phyloP scores from a whole-genome alignment of 2,329 filamentous ascomycete species.

The Ophiognomonia clavigignenti-juglandacearum region DNA sequence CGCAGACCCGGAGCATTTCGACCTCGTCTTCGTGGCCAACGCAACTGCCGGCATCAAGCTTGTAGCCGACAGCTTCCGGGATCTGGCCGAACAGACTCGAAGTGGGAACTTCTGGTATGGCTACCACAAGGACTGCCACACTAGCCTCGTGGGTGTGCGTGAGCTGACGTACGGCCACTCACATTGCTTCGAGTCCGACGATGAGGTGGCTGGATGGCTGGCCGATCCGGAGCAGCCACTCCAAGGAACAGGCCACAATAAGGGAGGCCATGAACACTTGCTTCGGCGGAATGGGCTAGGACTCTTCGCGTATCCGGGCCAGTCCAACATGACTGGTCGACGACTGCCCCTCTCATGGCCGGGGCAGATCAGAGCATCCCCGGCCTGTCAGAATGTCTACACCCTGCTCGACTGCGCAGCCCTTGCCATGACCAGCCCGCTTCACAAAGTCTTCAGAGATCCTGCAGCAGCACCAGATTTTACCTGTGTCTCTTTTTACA shows the following conservation, averaged over 20 bases:
- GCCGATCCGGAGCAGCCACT: conserved; percentile 13
- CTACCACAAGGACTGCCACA: conserved; percentile 58
- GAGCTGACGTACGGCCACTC: conserved; percentile 52
- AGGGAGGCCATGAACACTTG: conserved; percentile 16
- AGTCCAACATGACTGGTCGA: conserved; percentile 66
- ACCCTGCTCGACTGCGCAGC: conserved; percentile 60
- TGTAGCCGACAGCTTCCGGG: conserved; percentile 54
- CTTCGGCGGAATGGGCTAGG: conserved; percentile 25
- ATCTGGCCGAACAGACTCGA: conserved; percentile 43
- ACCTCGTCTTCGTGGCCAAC: conserved; percentile 75
- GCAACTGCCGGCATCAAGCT: conserved; percentile 88
- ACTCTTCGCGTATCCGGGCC: conserved; percentile 61
- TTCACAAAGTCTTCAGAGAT: conserved; percentile 47
- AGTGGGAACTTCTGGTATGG: conserved; percentile 50
- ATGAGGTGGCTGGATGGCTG: conserved; percentile 42
- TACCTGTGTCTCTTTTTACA: conserved; percentile 57
- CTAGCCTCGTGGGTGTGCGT: conserved; percentile 64
- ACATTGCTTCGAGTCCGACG: conserved; percentile 57
- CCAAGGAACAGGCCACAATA: conserved; percentile 16
- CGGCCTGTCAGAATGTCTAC: conserved; percentile 36
- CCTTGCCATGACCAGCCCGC: conserved; percentile 55
- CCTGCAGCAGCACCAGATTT: conserved; percentile 53
- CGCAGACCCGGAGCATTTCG: conserved; percentile 53
- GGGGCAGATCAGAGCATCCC: conserved; percentile 28
- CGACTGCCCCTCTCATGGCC: conserved; percentile 56